Percentiles rank a stretch among this genome's conserved stretches.
These are phyloP conservation scores for Isatis lusitanica DNA, from an alignment of 441 rosid genomes.

Conservation along the genomic window DNA sequence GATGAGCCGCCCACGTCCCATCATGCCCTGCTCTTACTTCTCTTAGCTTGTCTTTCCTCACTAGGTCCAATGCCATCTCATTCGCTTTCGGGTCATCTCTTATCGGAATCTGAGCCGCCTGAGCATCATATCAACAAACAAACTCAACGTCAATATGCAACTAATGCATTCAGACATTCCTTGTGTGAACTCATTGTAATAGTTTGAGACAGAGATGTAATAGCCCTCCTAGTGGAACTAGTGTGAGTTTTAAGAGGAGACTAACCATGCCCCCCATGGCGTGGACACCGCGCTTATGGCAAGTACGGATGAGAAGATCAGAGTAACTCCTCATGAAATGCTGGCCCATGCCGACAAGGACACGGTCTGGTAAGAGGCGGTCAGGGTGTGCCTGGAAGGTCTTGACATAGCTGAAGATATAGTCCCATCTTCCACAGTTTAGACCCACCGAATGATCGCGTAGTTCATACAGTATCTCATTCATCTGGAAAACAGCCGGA, in stretches of 20 bases:
- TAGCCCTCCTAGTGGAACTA: neutral
- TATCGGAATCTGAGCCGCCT: slow-evolving; percentile 96
- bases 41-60: slow-evolving; percentile 80
- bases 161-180: neutral
- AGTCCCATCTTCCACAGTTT: slow-evolving; percentile 97
- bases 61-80: slow-evolving; percentile 77
- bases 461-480: slow-evolving; percentile 82
- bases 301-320: slow-evolving; percentile 81
- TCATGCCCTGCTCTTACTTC: slow-evolving; percentile 90
- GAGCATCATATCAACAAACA: slow-evolving; percentile 23
- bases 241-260: neutral
- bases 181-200: neutral
- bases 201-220: neutral
- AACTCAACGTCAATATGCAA: neutral
- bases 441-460: slow-evolving; percentile 83
- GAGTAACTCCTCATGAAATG: slow-evolving; percentile 95
- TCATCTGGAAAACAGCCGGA: slow-evolving; percentile 95
- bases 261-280: slow-evolving; percentile 98
- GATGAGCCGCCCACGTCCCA: slow-evolving; percentile 99
- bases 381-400: slow-evolving; percentile 87
- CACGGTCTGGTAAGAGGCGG: slow-evolving; percentile 77
- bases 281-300: slow-evolving; percentile 85
- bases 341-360: slow-evolving; percentile 82
- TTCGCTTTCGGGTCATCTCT: slow-evolving; percentile 78
- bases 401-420: slow-evolving; percentile 91